Base-by-base conservation (phyloP, 129 eudicot species). In the Gnaphalium uliginosum region DNA sequence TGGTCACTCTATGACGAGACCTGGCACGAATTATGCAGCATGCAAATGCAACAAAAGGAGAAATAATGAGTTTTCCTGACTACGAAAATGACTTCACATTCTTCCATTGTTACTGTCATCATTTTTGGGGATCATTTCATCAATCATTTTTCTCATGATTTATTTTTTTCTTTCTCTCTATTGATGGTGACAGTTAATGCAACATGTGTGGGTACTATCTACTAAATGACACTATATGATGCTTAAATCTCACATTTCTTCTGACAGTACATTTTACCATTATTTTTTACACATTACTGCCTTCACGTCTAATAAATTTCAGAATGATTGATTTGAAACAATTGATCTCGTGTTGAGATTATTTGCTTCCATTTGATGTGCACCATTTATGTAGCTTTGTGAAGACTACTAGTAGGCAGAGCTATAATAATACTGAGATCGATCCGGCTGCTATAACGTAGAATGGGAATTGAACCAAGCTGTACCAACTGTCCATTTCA, bases 111-210 rank as follows among this genome's bases (percentile, higher is more conserved):
- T 57, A 27, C 17, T 73, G 71, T 80, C 70, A 57, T 73, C 65
- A 66, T 66, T 80, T 73, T 66, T 80, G 53, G 69, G 83, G 79
- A 80, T 73, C 75, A 76, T 80, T 74, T 80, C 77, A 29, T 58
- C 83, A 80, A 80, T 80, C 83, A 80, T 80, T 73, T 80, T 80
- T 80, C 23, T 66, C 79, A 80, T 73, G 79, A 80, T 80, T 73
- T 80, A 23, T 35, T 66, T 73, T 68, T 57, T 41, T 66, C 63
- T 80, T 22, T 65, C 75, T 73, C 79, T 67, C 27, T 62, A 50
- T 26, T 58, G 79, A 80, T 74, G 79, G 75, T 57, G 83, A 80
- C 69, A 74, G 70, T 80, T 73, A 80, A 58, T 73, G 29, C 83
- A 54, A 74, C 61, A 72, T 73, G 54, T 79, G 74, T 65, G 69